Conservation (phyloP, 352 stramenopile species). For the Phytopythium cucurbitacearum region DNA sequence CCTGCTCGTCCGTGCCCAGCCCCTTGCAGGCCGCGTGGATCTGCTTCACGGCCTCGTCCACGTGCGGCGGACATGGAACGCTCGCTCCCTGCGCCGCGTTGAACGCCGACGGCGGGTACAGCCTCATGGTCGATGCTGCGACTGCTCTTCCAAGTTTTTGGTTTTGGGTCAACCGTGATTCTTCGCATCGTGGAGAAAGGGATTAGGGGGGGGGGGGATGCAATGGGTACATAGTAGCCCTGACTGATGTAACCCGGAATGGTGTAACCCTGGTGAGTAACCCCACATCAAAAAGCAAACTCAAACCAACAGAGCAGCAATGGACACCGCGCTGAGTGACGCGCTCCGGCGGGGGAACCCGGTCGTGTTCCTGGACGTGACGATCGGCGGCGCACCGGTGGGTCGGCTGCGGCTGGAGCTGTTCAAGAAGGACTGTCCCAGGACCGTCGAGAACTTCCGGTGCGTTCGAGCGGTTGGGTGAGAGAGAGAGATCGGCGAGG, state of each 20-base stretch:
- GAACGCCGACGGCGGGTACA: slow-evolving; percentile 61
- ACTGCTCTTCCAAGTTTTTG: not conserved
- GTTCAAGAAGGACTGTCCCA: slow-evolving; percentile 95
- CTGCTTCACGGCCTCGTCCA: slow-evolving; percentile 64
- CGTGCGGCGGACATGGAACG: slow-evolving; percentile 37
- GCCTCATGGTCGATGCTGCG: slow-evolving; percentile 23
- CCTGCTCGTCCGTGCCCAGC: slow-evolving; percentile 71
- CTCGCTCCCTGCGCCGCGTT: slow-evolving; percentile 44
- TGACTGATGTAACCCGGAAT: slow-evolving; percentile 1
- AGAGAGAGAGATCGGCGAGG: not conserved
- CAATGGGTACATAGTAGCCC: not conserved
- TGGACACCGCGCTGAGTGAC: slow-evolving; percentile 88
- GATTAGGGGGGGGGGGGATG: not conserved
- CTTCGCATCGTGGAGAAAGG: not conserved
- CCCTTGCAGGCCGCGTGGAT: slow-evolving; percentile 66
- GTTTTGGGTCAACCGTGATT: not conserved
- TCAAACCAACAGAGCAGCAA: slow-evolving; percentile 13
- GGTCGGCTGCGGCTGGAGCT: slow-evolving; percentile 94
- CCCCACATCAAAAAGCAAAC: not conserved
- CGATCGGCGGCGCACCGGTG: slow-evolving; percentile 80
- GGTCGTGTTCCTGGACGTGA: slow-evolving; percentile 96
- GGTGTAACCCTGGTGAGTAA: not conserved
- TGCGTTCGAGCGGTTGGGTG: slow-evolving; percentile 8
- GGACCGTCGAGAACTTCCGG: slow-evolving; percentile 97
- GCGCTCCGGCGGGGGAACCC: slow-evolving; percentile 91